These are phyloP conservation scores for Urochloa ruziziensis DNA, from an alignment of 176 grass and related monocot genomes.

Conservation along the genomic window DNA sequence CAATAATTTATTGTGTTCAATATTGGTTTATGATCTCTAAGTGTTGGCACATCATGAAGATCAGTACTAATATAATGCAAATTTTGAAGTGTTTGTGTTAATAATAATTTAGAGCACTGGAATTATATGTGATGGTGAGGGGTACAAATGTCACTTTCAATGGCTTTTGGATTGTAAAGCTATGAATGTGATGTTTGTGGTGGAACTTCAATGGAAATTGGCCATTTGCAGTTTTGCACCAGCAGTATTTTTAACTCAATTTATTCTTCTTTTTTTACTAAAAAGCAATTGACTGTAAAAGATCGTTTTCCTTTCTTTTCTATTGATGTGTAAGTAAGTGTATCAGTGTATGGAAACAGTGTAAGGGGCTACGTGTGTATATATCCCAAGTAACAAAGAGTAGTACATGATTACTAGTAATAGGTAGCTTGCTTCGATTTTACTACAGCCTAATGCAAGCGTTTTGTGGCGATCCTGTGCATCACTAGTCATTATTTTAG, in stretches of 20 bases:
- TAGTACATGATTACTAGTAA: background rate
- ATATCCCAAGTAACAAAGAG: background rate
- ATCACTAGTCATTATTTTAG: too few species aligned
- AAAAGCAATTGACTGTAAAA: background rate
- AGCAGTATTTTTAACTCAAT: too few species aligned
- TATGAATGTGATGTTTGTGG: slow-evolving; percentile 49
- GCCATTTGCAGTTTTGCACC: background rate
- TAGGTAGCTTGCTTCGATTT: background rate
- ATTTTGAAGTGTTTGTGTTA: background rate
- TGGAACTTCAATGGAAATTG: slow-evolving; percentile 23
- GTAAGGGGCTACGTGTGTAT: background rate
- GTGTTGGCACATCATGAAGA: background rate
- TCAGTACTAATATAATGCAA: too few species aligned
- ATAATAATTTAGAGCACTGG: background rate
- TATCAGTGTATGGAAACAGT: background rate
- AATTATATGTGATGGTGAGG: background rate
- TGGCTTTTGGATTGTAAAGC: slow-evolving; percentile 50
- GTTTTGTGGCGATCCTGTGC: background rate
- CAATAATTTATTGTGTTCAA: too few species aligned
- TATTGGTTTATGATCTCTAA: background rate
- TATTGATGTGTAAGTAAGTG: background rate
- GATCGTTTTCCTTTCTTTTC: background rate
- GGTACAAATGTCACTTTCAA: slow-evolving; percentile 33
- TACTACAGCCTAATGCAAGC: background rate
- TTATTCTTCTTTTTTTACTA: too few species aligned